Percentiles rank a stretch among this genome's conserved stretches.
Conservation (phyloP, 2,329 filamentous ascomycete genomes). For the Balansia obtecta region DNA sequence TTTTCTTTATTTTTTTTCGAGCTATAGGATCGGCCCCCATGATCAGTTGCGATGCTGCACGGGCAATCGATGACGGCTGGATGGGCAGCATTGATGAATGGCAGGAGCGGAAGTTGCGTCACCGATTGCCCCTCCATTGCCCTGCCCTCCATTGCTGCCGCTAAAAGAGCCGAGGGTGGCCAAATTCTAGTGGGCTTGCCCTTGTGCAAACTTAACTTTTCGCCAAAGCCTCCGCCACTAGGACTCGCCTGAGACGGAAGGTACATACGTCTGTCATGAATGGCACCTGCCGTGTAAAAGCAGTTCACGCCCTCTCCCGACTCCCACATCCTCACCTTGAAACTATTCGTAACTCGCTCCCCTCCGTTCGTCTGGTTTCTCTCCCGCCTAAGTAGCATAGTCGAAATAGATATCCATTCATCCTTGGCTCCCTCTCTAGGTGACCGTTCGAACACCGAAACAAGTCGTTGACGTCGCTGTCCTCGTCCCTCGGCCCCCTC, state of each 20-base stretch:
- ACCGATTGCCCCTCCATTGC: not conserved
- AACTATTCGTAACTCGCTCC: not conserved
- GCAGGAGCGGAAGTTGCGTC: not conserved
- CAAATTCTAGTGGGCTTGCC: too few species aligned
- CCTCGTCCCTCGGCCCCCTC: not conserved
- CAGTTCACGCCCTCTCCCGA: not conserved
- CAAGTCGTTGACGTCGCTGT: not conserved
- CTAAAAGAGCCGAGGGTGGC: too few species aligned
- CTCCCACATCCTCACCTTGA: not conserved
- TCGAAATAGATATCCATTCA: slow-evolving; percentile 5
- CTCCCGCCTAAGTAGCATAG: slow-evolving; percentile 4
- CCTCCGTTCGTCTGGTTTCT: not conserved
- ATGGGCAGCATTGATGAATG: too few species aligned
- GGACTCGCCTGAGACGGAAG: too few species aligned
- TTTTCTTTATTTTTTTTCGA: too few species aligned
- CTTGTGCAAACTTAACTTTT: too few species aligned
- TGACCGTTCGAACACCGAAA: slow-evolving; percentile 1
- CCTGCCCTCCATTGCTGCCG: too few species aligned
- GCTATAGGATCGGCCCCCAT: not conserved
- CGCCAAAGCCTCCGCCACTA: not conserved
- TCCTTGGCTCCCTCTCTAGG: slow-evolving; percentile 1
- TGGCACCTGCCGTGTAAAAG: not conserved
- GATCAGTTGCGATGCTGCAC: not conserved
- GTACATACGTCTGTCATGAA: too few species aligned
- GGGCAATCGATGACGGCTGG: not conserved